Conservation (phyloP, 108 stramenopile species). For the Aurantiochytrium sp. region DNA sequence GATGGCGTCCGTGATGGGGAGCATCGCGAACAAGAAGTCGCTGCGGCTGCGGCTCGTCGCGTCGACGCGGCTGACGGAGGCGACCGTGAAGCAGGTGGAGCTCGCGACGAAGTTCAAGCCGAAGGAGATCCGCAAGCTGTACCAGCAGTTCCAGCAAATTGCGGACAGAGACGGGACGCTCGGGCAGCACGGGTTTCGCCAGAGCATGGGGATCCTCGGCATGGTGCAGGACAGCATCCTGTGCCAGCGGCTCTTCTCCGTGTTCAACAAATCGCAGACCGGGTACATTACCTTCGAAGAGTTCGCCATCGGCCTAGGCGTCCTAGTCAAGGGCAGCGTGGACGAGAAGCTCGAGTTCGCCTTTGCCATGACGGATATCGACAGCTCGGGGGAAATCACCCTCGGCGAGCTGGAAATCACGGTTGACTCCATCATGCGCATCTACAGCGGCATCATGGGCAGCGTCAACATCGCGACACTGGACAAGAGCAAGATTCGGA, state of each 20-base stretch:
- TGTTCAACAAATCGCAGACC: neutral
- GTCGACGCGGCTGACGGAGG: neutral
- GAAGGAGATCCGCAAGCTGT: slow-evolving; percentile 16
- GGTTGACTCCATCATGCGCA: slow-evolving; percentile 16
- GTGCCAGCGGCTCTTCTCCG: slow-evolving; percentile 25
- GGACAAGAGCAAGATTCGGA: neutral
- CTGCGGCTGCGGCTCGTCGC: neutral
- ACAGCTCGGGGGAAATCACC: slow-evolving; percentile 17
- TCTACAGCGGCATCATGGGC: slow-evolving; percentile 22
- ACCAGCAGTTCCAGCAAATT: neutral
- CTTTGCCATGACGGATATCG: slow-evolving; percentile 28
- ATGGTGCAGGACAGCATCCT: slow-evolving; percentile 32
- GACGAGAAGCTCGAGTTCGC: slow-evolving; percentile 9
- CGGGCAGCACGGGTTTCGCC: neutral
- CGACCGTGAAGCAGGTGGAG: neutral
- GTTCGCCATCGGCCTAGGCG: slow-evolving; percentile 10
- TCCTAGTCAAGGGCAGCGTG: neutral
- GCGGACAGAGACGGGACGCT: neutral
- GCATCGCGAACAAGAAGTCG: neutral
- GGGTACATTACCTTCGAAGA: slow-evolving; percentile 21
- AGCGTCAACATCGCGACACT: neutral
- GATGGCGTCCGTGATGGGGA: neutral
- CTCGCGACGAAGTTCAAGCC: neutral
- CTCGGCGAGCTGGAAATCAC: slow-evolving; percentile 19
- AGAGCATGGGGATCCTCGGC: slow-evolving; percentile 29